These are phyloP conservation scores for Penicillium glabrum DNA, from an alignment of 2,329 filamentous ascomycete species.

Conservation along the genomic window DNA sequence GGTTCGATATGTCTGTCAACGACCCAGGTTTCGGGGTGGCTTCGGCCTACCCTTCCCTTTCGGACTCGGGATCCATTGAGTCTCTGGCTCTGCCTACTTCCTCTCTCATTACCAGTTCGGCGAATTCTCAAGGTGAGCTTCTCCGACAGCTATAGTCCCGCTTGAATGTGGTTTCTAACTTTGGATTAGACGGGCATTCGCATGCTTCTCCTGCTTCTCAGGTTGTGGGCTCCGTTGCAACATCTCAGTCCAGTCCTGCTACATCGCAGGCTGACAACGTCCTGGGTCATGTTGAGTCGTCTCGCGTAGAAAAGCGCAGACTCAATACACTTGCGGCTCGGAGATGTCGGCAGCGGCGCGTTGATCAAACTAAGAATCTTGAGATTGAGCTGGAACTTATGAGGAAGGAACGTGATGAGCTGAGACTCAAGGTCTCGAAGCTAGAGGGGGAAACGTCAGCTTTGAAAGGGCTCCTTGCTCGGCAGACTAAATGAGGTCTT, in stretches of 20 bases:
- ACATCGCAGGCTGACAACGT: constrained; percentile 17
- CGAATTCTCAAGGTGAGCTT: constrained; percentile 20
- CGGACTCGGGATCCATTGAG: constrained; percentile 21
- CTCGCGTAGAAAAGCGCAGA: constrained; percentile 33
- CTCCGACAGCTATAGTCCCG: background rate
- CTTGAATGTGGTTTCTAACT: constrained; percentile 4
- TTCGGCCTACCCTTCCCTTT: constrained; percentile 20
- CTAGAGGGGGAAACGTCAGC: constrained; percentile 38
- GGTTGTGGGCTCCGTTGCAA: constrained; percentile 11
- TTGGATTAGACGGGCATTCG: constrained; percentile 14
- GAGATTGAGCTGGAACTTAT: constrained; percentile 34
- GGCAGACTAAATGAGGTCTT: constrained; percentile 16
- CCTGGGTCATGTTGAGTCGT: constrained; percentile 16
- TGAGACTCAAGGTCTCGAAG: constrained; percentile 35
- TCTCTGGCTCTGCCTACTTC: constrained; percentile 5
- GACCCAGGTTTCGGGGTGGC: constrained; percentile 13
- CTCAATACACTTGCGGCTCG: constrained; percentile 39
- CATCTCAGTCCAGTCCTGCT: constrained; percentile 18
- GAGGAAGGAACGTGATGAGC: constrained; percentile 35
- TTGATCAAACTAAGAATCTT: constrained; percentile 33
- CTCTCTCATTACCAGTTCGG: constrained; percentile 13
- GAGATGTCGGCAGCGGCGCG: constrained; percentile 36
- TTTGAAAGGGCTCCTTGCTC: constrained; percentile 27
- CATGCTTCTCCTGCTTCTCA: constrained; percentile 21
- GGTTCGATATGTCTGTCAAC: constrained; percentile 10